Conservation (phyloP, 2,329 filamentous ascomycete species). For the Microdochium bolleyi region DNA sequence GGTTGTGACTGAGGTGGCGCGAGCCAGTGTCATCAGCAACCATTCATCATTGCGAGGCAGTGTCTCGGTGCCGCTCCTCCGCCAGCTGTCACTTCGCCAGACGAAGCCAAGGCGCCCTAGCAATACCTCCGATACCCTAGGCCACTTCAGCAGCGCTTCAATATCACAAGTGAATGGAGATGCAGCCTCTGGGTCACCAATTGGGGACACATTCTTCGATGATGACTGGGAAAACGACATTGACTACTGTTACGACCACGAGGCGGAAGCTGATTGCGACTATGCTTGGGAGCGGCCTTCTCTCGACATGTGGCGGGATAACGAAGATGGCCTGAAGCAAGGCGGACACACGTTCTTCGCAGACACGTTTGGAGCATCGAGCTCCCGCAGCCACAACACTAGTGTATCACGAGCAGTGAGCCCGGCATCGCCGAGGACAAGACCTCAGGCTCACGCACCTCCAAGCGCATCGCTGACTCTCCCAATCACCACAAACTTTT, state of each 20-base stretch:
- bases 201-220: conserved; percentile 19
- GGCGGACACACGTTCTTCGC: not conserved
- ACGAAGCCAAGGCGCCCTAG: conserved; percentile 27
- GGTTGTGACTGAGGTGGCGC: conserved; percentile 26
- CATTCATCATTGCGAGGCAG: conserved; percentile 44
- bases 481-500: conserved; percentile 40
- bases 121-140: conserved; percentile 44
- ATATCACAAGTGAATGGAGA: conserved; percentile 23
- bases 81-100: conserved; percentile 31
- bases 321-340: conserved; percentile 2
- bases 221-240: conserved; percentile 62
- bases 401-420: conserved; percentile 5
- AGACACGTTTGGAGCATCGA: not conserved
- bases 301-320: conserved; percentile 32
- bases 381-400: conserved; percentile 6
- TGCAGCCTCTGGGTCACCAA: conserved; percentile 12
- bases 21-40: conserved; percentile 37
- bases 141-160: conserved; percentile 30
- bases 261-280: conserved; percentile 58
- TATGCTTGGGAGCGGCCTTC: conserved; percentile 58
- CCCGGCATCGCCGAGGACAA: conserved; percentile 19
- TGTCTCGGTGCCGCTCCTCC: conserved; percentile 46
- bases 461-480: conserved; percentile 24
- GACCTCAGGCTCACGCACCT: conserved; percentile 1
- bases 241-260: conserved; percentile 64